Percentiles rank a stretch among this genome's conserved stretches.
These are phyloP conservation scores for Rhodotorula sp. DNA, from an alignment of 1,284 basidiomycete species.

Conservation along the genomic window DNA sequence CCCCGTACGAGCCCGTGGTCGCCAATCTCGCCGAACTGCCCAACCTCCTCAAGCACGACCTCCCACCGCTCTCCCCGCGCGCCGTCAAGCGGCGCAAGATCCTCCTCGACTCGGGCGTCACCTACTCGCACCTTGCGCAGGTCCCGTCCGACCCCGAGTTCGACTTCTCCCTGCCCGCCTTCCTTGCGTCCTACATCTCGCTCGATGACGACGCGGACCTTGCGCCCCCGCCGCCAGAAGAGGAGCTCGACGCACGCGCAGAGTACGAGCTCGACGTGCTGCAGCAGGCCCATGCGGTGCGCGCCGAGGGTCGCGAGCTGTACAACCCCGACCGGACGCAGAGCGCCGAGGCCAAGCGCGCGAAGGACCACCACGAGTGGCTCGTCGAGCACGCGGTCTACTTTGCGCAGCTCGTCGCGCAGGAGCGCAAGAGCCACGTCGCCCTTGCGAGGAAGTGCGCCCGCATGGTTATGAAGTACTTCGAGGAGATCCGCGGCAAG, in stretches of 20 bases:
- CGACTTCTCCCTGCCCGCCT: constrained; percentile 59
- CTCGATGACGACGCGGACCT: constrained; percentile 51
- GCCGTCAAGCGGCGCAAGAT: constrained; percentile 56
- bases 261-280: constrained; percentile 56
- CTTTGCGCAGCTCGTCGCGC: constrained; percentile 52
- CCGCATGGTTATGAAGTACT: constrained; percentile 71
- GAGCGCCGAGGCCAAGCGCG: constrained; percentile 23
- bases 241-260: constrained; percentile 57
- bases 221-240: constrained; percentile 44
- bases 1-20: constrained; percentile 43
- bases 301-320: constrained; percentile 35
- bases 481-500: constrained; percentile 65
- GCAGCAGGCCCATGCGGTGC: constrained; percentile 44
- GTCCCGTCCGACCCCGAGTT: constrained; percentile 60
- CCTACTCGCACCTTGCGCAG: constrained; percentile 68
- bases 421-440: constrained; percentile 51
- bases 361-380: constrained; percentile 51
- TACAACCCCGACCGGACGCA: constrained; percentile 44
- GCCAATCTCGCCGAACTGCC: constrained; percentile 39
- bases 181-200: constrained; percentile 66
- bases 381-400: constrained; percentile 54
- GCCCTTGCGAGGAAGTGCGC: constrained; percentile 60
- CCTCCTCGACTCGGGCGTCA: constrained; percentile 60
- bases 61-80: constrained; percentile 48
- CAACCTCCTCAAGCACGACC: constrained; percentile 49